Evolutionary conservation across 2,329 filamentous ascomycete species (phyloP), one percentile per base, ranked within the genome.

Genomic region (Coniochaeta sp.): DNA sequence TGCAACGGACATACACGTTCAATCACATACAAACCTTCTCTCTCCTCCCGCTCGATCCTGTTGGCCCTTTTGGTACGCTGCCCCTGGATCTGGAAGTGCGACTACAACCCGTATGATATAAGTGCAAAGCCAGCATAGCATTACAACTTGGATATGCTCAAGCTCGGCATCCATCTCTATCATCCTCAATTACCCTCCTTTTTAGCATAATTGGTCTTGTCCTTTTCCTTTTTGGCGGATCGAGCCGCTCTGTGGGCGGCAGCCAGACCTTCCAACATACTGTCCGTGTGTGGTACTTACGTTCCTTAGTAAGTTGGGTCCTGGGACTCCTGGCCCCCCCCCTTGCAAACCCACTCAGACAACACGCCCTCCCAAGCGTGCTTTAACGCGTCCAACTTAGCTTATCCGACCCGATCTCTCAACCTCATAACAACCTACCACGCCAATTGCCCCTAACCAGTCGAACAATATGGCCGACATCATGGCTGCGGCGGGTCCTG

Each of bases 401-500:
- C 47, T 17, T 52, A 52, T 52, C 47, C 47, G 47, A 17, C 17
- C 47, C 28, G 38, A 19, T 34, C 54, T 36, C n/a, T 24, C 28
- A 12, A 36, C 34, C 54, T 34, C 54, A 14, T 11, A 36, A 36
- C 28, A 34, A 57, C 31, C 11, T 8, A 2, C 17, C 54, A 26
- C 54, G 54, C 8, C 54, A 28, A 26, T 36, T 38, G 6, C 5
- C n/a, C 14, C 12, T 22, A 4, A 38, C 33, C 11, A 38, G 31
- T 38, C 33, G 31, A n/a, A 34, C 54, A 38, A 19, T 63, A 63
- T 65, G 34, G 44, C 61, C 52, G 59, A 62, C 47, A 61, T 52
- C 58, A 65, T 67, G 38, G 63, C 64, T 36, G 66, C 65, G 31
- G 59, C 68, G 36, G 60, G 60, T 19, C 57, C 19, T 24, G 62